phyloP scores from a whole-genome alignment of 106 monocot genomes.

The Xerophyta viscosa region DNA sequence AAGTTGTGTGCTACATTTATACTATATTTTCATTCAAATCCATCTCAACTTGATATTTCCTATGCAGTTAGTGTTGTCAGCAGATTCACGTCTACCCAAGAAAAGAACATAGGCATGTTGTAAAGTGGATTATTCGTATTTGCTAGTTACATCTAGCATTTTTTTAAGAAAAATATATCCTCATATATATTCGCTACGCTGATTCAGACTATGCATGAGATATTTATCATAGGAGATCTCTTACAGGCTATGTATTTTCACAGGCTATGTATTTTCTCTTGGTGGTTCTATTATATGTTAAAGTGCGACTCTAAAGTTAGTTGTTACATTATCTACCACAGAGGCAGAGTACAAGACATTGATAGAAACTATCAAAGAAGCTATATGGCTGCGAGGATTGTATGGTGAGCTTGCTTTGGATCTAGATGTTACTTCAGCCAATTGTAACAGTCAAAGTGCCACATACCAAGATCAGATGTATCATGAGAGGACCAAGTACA shows the following conservation, averaged over 20 bases:
- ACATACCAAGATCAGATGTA: conserved; percentile 12
- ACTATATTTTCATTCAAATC: no score
- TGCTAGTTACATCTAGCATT: neutral
- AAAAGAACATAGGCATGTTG: conserved; percentile 9
- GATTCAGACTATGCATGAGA: conserved; percentile 7
- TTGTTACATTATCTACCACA: neutral
- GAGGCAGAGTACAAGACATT: conserved; percentile 5
- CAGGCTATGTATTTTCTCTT: conserved; percentile 10
- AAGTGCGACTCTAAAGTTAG: neutral
- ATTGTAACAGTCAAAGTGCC: conserved; percentile 8
- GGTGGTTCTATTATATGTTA: neutral
- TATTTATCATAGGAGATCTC: conserved; percentile 4
- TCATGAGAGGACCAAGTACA: conserved; percentile 8
- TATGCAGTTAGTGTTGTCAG: conserved; percentile 6
- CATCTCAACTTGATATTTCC: conserved; percentile 1
- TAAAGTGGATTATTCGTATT: conserved; percentile 1
- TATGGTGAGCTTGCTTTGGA: neutral
- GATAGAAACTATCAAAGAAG: conserved; percentile 6
- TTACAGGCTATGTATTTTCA: conserved; percentile 10
- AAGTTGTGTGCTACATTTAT: no score
- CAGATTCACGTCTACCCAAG: neutral
- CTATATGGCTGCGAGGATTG: conserved; percentile 7
- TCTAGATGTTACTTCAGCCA: neutral
- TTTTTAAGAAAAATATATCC: neutral
- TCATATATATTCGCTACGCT: neutral